Evolutionary conservation across 495 filamentous ascomycete genomes (phyloP).

Genomic region (Astrothelium subdiscretum): DNA sequence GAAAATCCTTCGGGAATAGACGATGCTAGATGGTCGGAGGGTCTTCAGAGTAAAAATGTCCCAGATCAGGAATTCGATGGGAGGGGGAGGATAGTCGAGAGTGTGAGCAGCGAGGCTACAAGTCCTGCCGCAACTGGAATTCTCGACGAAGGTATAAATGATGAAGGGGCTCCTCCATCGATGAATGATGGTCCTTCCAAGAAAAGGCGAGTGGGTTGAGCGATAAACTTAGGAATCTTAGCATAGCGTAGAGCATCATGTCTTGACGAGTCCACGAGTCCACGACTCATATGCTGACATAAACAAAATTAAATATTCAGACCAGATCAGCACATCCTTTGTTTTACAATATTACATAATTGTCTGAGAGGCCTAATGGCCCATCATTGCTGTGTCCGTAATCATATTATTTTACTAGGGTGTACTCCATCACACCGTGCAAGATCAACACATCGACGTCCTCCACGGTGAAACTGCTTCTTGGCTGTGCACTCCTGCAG

Average conservation of each 20-base stretch:
- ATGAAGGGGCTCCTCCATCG: neutral
- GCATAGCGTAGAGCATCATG: neutral
- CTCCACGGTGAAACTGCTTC: no score
- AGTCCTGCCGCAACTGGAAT: conserved; percentile 21
- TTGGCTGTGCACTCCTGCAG: no score
- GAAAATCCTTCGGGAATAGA: neutral
- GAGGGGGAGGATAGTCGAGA: conserved; percentile 15
- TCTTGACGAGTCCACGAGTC: neutral
- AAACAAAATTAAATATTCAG: no score
- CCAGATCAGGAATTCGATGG: neutral
- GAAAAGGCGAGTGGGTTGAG: neutral
- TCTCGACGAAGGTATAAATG: conserved; percentile 7
- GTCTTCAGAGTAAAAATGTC: conserved; percentile 7
- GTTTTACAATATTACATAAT: no score
- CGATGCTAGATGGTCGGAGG: neutral
- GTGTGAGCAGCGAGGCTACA: conserved; percentile 21
- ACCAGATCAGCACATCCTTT: no score
- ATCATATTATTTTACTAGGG: no score
- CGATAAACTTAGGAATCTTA: neutral
- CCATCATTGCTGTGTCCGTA: no score
- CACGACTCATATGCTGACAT: no score
- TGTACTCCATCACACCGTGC: no score
- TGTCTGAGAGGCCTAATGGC: no score
- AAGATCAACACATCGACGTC: no score
- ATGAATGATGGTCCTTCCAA: neutral